Evolutionary conservation across 176 grass and related monocot genomes (phyloP).

Genomic region (Ensete glaucum): DNA sequence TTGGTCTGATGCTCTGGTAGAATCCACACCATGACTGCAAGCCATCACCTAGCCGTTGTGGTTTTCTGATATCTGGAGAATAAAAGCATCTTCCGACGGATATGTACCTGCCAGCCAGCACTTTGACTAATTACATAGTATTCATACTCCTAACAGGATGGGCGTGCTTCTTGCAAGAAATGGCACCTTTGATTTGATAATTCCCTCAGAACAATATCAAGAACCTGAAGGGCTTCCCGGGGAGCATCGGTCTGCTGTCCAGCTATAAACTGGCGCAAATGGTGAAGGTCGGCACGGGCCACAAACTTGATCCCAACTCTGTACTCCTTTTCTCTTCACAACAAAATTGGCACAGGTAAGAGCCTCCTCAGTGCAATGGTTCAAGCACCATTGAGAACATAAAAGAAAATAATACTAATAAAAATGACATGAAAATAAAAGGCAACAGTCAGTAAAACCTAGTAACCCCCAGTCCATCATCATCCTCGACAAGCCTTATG

Average conservation of each 20-base stretch:
- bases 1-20: constrained; percentile 64
- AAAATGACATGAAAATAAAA: constrained; percentile 4
- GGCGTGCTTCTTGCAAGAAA: background rate
- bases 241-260: constrained; percentile 76
- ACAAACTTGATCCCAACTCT: constrained; percentile 86
- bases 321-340: constrained; percentile 79
- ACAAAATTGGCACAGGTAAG: background rate
- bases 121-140: background rate
- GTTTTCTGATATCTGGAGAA: constrained; percentile 16
- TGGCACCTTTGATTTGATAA: constrained; percentile 78
- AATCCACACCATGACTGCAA: constrained; percentile 50
- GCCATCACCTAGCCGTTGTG: constrained; percentile 21
- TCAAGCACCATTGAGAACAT: background rate
- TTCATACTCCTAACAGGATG: background rate
- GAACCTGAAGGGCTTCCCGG: constrained; percentile 85
- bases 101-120: constrained; percentile 25
- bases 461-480: constrained; percentile 44
- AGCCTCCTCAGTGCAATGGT: background rate
- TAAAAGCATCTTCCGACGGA: constrained; percentile 56
- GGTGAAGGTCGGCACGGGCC: constrained; percentile 84
- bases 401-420: background rate
- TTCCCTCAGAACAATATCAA: constrained; percentile 90
- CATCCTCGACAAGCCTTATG: constrained; percentile 61
- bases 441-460: constrained; percentile 30
- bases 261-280: constrained; percentile 77